phyloP scores from a whole-genome alignment of 2,329 filamentous ascomycete species.

The Aspergillus puulaauensis region DNA sequence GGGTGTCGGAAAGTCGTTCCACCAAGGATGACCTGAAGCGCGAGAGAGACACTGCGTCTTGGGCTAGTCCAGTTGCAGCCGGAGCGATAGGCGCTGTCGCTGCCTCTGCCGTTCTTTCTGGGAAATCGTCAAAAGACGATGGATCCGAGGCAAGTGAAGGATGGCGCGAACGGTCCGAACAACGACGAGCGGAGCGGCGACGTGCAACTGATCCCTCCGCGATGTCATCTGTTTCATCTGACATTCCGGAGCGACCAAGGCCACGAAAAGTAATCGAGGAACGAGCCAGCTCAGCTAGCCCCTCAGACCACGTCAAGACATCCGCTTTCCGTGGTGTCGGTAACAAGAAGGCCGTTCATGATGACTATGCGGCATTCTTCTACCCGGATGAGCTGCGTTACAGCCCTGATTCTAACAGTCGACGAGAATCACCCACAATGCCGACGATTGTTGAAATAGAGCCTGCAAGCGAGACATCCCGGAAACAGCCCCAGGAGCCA shows the following conservation, averaged over 20 bases:
- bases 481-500: slow-evolving; percentile 4
- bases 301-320: slow-evolving; percentile 22
- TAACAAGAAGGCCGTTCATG: slow-evolving; percentile 35
- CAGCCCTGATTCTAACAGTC: slow-evolving; percentile 37
- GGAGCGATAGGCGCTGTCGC: slow-evolving; percentile 52
- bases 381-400: slow-evolving; percentile 40
- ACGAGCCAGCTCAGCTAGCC: slow-evolving; percentile 14
- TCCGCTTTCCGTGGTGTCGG: slow-evolving; percentile 29
- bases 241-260: slow-evolving; percentile 24
- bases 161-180: slow-evolving; percentile 37
- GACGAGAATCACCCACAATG: slow-evolving; percentile 20
- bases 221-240: slow-evolving; percentile 22
- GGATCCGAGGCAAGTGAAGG: slow-evolving; percentile 31
- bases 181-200: slow-evolving; percentile 42
- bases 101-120: slow-evolving; percentile 43
- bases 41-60: slow-evolving; percentile 34
- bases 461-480: slow-evolving; percentile 26
- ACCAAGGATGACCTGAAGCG: slow-evolving; percentile 1
- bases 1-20: not conserved
- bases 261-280: slow-evolving; percentile 19
- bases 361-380: slow-evolving; percentile 46
- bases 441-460: slow-evolving; percentile 33
- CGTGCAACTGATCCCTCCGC: slow-evolving; percentile 19
- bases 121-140: slow-evolving; percentile 27
- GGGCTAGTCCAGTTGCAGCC: slow-evolving; percentile 45